Base-by-base conservation (phyloP, 305 asterid species). In the Solanum chacoense region DNA sequence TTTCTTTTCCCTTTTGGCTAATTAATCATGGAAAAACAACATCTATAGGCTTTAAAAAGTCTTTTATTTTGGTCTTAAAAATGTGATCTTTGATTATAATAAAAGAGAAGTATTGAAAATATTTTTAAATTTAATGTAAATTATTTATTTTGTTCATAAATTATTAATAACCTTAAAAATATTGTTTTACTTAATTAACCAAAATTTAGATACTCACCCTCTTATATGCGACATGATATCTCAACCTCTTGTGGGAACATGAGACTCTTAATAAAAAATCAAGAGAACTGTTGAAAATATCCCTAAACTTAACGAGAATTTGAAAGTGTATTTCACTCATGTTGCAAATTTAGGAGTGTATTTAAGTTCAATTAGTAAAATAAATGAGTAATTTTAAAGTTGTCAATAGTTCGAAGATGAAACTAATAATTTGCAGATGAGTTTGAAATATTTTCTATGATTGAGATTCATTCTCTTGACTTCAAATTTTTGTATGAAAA, bases 261-360 rank as follows among this genome's bases (percentile, higher is more conserved):
- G 11, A 18, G 67, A 55, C 5, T 50, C 63, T 50, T 50, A 50
- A 50, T 55, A 55, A 55, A 55, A 55, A 55, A 1, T 55, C 67
- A 55, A 55, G 65, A 50, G 0, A 2, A 50, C n/a, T 16, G 65
- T 18, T 50, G 65, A 16, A 20, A 20, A 20, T 1, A 55, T 2
- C 0, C 0, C 2, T 45, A 45, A 13, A 0, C 7, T 45, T 45
- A 8, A 2, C 0, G 24, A 55, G 4, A 55, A 55, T 55, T 55
- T 55, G 7, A 1, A 55, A 55, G 67, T 55, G 11, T 55, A 55
- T 55, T 18, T 55, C 10, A 1, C 24, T 55, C 5, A 7, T 55
- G 5, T 20, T 55, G 0, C 4, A 55, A 55, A 0, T 7, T 55
- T 55, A 1, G 1, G 24, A 55, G 67, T 7, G 24, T 55, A 55